Base-by-base conservation (phyloP, 2,329 filamentous ascomycete species). In the Xylariaceae sp. region DNA sequence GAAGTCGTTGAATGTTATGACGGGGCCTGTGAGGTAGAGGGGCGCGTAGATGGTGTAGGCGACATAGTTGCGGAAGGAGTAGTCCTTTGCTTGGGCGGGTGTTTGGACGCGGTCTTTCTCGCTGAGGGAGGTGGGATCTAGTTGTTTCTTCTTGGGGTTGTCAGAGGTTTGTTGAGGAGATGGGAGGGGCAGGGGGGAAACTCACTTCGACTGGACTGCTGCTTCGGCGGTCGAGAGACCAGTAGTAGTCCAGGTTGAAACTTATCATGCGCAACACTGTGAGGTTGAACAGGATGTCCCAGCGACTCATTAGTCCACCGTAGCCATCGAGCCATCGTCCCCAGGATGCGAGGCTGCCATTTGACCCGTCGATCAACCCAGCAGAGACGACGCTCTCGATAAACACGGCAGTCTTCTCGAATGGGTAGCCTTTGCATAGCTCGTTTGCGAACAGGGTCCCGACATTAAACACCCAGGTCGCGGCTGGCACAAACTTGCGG, bases 261-360 rank as follows among this genome's bases (percentile, higher is more conserved):
- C 92, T 96, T 61, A 99, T 90, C 42, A 97, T 76, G 5, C 94
- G 85, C 48, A 99, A 74, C 22, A 97, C 86, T 3, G 92, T 96
- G 54, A 99, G 83, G 64, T 99, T 99, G 77, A 99, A 99, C 5
- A 96, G 78, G n/a, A 99, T 85, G 67, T 97, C 90, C 94, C 94
- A 99, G 51, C 92, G 81, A 0, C 86, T 77, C 65, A 95, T 84
- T n/a, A 99, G 73, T 1, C 94, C 94, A 7, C 89, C 84, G 57
- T 86, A 86, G 45, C 78, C 76, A 69, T 99, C 94, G 14, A 97
- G 73, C 74, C 81, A 87, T 39, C 75, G 73, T 7, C 84, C 90
- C 75, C 86, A 86, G 17, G 75, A 73, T 32, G 80, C 72, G 36
- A 84, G 64, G 2, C 66, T 51, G 7, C 74, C 71, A 15, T 73